Base-by-base conservation (phyloP, 1,139 yeast genomes). In the Yamadazyma membranifaciens region DNA sequence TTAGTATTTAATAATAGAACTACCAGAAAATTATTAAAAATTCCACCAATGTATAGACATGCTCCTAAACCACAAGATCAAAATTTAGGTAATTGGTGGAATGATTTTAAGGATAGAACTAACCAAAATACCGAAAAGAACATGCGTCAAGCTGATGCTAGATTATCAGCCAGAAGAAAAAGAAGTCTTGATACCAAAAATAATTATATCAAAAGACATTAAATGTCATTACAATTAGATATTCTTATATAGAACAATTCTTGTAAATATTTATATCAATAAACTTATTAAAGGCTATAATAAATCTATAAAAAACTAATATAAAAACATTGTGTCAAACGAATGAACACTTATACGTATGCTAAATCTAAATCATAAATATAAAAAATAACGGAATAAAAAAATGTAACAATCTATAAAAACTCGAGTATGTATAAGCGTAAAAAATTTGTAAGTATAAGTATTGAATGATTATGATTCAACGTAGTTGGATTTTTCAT, bases 21-120 rank as follows among this genome's bases (percentile, higher is more conserved):
- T 43, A 78, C 86, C 57, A 78, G 97, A 60, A 69, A 67, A 37
- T 45, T 65, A 43, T 63, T 78, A 15, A 78, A 81, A n/a, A 71
- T 91, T 58, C 82, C 92, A 10, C 85, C 86, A 22, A 69, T 86
- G 47, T 79, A 76, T 24, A 36, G 31, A 36, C 39, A 31, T 17
- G 26, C 34, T 2, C 26, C 35, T 7, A 67, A 68, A 12, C 78
- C 81, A 13, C 65, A 73, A 42, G 56, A 59, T 6, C 57, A 63
- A 20, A 63, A 65, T 13, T 46, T 70, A 13, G 53, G 65, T 26
- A 75, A 71, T 39, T 67, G 73, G 69, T 58, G 67, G 56, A 60
- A 58, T 29, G 67, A 67, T 27, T 62, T 63, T 45, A 60, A 60
- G 42, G 57, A 63, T 36, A 62, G 56, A 36, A 58, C 65, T 42